phyloP scores from a whole-genome alignment of 2,329 filamentous ascomycete genomes.

The Alternaria sp. region DNA sequence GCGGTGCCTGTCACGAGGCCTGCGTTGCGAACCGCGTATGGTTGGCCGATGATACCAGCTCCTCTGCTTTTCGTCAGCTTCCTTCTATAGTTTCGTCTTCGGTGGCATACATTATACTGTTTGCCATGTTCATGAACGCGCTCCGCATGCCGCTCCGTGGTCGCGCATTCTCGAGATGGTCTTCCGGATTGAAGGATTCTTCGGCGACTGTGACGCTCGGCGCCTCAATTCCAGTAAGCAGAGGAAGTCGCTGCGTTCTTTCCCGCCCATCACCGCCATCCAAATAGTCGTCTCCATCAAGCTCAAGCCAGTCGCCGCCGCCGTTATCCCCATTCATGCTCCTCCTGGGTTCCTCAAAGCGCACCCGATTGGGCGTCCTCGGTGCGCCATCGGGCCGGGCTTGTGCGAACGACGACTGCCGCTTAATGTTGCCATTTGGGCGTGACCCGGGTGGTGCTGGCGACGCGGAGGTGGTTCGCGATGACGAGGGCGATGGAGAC shows the following conservation, averaged over 20 bases:
- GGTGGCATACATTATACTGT: conserved; percentile 78
- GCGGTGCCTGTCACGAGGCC: conserved; percentile 81
- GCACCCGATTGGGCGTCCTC: conserved; percentile 73
- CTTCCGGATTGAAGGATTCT: conserved; percentile 62
- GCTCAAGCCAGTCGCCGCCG: conserved; percentile 54
- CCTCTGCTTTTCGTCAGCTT: conserved; percentile 50
- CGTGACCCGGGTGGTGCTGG: conserved; percentile 33
- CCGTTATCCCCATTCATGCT: conserved; percentile 42
- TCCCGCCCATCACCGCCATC: conserved; percentile 47
- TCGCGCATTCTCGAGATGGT: conserved; percentile 66
- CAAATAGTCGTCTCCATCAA: conserved; percentile 68
- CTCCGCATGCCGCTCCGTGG: conserved; percentile 85
- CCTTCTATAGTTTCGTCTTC: fast-evolving
- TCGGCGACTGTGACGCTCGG: conserved; percentile 76
- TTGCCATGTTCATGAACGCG: conserved; percentile 99
- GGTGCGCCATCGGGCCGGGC: conserved; percentile 59
- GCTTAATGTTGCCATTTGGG: conserved; percentile 37
- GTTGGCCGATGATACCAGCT: conserved; percentile 76
- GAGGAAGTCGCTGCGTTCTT: conserved; percentile 64
- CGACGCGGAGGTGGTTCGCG: conserved; percentile 38
- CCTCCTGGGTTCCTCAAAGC: conserved; percentile 64
- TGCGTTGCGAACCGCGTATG: conserved; percentile 94
- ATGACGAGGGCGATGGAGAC: conserved; percentile 37
- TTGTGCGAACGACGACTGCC: conserved; percentile 56
- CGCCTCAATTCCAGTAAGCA: conserved; percentile 83